Percentiles rank a stretch among this genome's conserved stretches.
phyloP scores from a whole-genome alignment of 768 basidiomycete species.

The Boletus reticulatus region DNA sequence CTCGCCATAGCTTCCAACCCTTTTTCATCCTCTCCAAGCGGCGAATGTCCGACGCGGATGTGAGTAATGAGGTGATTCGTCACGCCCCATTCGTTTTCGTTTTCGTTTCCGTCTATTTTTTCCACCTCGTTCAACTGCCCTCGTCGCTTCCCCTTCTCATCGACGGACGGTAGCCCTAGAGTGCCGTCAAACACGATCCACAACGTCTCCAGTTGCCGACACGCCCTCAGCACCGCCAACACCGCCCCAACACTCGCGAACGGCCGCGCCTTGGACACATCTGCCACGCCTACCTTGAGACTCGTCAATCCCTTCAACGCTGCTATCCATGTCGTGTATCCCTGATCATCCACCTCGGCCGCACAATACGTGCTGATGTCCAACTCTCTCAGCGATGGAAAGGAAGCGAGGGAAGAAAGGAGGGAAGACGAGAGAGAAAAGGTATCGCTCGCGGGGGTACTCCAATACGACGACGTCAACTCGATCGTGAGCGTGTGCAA shows the following conservation, averaged over 20 bases:
- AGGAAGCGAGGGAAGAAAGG: conserved; percentile 13
- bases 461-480: conserved; percentile 30
- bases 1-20: conserved; percentile 6
- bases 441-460: conserved; percentile 19
- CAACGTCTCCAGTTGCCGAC: conserved; percentile 16
- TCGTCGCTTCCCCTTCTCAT: not conserved
- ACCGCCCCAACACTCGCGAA: conserved; percentile 18
- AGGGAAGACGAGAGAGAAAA: conserved; percentile 18
- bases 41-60: conserved; percentile 23
- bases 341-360: conserved; percentile 19
- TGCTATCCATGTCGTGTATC: conserved; percentile 14
- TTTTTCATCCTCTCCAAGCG: conserved; percentile 13
- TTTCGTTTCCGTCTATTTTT: not conserved
- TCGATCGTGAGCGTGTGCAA: conserved; percentile 17
- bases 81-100: conserved; percentile 16
- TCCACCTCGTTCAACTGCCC: not conserved
- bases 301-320: conserved; percentile 9
- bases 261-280: conserved; percentile 16
- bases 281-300: conserved; percentile 20
- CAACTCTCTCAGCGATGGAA: conserved; percentile 15
- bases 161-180: not conserved
- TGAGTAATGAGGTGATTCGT: conserved; percentile 16
- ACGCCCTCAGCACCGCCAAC: conserved; percentile 19
- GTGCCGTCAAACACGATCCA: conserved; percentile 24
- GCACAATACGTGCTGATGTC: conserved; percentile 21